A percentile compares a stretch with the other conserved stretches of the same genome.
These are phyloP conservation scores for Aschersonia sp. DNA, from an alignment of 2,329 filamentous ascomycete genomes.

Conservation along the genomic window DNA sequence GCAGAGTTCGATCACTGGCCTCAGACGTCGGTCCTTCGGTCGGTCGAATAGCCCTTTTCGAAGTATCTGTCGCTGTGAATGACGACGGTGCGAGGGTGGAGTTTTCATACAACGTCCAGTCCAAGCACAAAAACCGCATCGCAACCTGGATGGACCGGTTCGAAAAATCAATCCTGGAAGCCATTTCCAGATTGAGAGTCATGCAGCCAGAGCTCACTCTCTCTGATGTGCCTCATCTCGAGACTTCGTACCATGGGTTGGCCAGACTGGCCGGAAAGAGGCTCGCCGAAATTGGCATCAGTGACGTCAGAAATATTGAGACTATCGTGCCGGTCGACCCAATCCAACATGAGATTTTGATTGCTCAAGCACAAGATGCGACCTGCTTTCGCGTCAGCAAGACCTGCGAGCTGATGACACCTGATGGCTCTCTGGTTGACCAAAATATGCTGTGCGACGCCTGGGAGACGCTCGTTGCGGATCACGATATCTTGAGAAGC, in stretches of 20 bases:
- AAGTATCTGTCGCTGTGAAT: conserved; percentile 32
- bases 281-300: conserved; percentile 23
- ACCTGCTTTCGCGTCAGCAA: conserved; percentile 28
- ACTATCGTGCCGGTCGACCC: conserved; percentile 32
- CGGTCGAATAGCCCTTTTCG: conserved; percentile 34
- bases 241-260: conserved; percentile 31
- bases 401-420: conserved; percentile 31
- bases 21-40: conserved; percentile 30
- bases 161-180: conserved; percentile 29
- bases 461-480: conserved; percentile 33
- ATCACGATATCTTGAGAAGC: conserved; percentile 30
- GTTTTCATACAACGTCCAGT: conserved; percentile 27
- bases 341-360: conserved; percentile 33
- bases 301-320: conserved; percentile 29
- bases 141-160: conserved; percentile 31
- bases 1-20: conserved; percentile 19
- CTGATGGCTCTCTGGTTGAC: conserved; percentile 23
- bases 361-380: conserved; percentile 25
- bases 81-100: conserved; percentile 27
- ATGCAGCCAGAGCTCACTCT: conserved; percentile 33
- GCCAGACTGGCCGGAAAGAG: conserved; percentile 27
- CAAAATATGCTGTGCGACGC: conserved; percentile 29
- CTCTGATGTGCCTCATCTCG: conserved; percentile 32
- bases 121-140: conserved; percentile 27
- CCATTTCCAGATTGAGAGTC: conserved; percentile 23